phyloP scores from a whole-genome alignment of 2,329 filamentous ascomycete genomes.

The Huntiella bhutanensis region DNA sequence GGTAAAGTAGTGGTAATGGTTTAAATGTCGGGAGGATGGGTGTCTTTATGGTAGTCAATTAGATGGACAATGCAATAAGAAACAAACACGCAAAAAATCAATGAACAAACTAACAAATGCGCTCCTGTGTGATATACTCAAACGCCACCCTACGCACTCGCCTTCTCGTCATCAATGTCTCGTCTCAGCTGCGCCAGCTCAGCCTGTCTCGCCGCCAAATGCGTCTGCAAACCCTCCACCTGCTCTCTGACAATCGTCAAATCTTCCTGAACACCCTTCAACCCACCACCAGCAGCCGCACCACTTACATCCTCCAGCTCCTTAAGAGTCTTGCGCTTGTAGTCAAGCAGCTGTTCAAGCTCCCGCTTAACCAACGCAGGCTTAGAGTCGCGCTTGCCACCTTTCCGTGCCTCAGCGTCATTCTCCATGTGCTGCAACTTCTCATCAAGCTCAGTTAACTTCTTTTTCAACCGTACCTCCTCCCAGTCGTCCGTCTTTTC shows the following conservation, averaged over 20 bases:
- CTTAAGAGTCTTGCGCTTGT: slow-evolving; percentile 65
- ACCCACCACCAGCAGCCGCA: slow-evolving; percentile 40
- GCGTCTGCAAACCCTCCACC: slow-evolving; percentile 71
- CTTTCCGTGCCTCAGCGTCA: slow-evolving; percentile 43
- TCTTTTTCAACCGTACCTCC: slow-evolving; percentile 84
- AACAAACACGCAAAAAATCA: not conserved
- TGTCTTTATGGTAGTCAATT: not conserved
- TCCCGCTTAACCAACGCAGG: slow-evolving; percentile 88
- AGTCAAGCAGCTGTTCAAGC: slow-evolving; percentile 82
- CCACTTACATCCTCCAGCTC: slow-evolving; percentile 56
- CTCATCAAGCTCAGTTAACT: slow-evolving; percentile 71
- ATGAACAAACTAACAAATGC: not conserved
- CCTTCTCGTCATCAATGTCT: slow-evolving; percentile 77
- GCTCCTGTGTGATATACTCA: not conserved
- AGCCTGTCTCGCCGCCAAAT: slow-evolving; percentile 58
- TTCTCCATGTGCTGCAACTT: slow-evolving; percentile 73
- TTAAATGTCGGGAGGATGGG: not conserved
- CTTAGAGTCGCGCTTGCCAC: slow-evolving; percentile 54
- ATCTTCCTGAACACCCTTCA: slow-evolving; percentile 70
- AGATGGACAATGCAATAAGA: not conserved
- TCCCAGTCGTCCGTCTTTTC: slow-evolving; percentile 92
- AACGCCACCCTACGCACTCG: slow-evolving; percentile 22
- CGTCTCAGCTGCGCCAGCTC: slow-evolving; percentile 56
- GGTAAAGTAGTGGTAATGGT: not conserved
- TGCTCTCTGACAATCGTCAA: slow-evolving; percentile 83